Conservation (phyloP, 1,139 yeast genomes). For the Keqinozyma sinolaborantium region DNA sequence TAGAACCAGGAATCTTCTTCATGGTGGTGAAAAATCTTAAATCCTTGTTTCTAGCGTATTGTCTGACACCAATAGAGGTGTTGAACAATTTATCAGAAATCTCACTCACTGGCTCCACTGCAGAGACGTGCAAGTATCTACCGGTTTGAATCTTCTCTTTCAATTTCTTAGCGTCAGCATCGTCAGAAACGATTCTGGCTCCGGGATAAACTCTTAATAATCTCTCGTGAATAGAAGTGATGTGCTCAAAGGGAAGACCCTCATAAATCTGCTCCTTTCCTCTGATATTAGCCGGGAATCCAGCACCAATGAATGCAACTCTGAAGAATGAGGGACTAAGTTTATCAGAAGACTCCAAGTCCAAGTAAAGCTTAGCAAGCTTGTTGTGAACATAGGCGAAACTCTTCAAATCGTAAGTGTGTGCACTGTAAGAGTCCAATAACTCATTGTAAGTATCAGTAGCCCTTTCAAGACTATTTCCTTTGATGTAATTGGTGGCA, state of each 20-base stretch:
- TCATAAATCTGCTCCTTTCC: conserved; percentile 79
- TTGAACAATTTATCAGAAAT: conserved; percentile 45
- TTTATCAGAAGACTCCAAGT: conserved; percentile 69
- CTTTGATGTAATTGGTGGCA: conserved; percentile 68
- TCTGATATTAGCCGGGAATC: conserved; percentile 76
- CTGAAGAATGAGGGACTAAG: conserved; percentile 76
- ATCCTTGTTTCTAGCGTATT: conserved; percentile 70
- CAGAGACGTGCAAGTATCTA: conserved; percentile 66
- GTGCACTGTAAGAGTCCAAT: conserved; percentile 68
- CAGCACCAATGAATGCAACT: conserved; percentile 78
- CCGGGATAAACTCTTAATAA: conserved; percentile 78
- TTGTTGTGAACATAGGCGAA: conserved; percentile 71
- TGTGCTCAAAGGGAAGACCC: conserved; percentile 85
- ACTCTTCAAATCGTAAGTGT: conserved; percentile 74
- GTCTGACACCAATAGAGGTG: conserved; percentile 58
- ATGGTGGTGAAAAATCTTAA: conserved; percentile 67
- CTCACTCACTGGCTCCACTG: conserved; percentile 68
- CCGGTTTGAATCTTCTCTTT: conserved; percentile 59
- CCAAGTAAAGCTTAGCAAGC: conserved; percentile 64
- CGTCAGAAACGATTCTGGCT: conserved; percentile 67
- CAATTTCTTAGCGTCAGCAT: conserved; percentile 55
- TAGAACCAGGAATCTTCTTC: conserved; percentile 72
- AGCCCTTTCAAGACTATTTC: conserved; percentile 74
- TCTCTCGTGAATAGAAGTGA: conserved; percentile 78
- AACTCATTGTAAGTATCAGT: conserved; percentile 75